Evolutionary conservation across 1,139 yeast genomes (phyloP).

Genomic region (Debaryomycetaceae sp.): DNA sequence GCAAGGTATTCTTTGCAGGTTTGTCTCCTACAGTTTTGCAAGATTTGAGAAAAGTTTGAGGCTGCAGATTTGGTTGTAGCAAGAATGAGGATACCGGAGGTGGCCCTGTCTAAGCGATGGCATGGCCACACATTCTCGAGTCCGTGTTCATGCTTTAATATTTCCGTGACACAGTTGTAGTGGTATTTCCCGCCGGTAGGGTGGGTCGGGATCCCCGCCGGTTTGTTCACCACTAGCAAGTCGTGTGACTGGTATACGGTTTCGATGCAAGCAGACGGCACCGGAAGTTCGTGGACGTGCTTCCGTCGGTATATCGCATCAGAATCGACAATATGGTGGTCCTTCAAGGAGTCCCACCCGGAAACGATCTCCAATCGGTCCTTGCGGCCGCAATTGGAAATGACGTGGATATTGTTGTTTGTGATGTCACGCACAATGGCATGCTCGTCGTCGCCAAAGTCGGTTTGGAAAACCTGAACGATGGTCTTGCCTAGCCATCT

Average conservation of each 20-base stretch:
- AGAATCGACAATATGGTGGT: constrained; percentile 25
- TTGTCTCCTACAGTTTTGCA: constrained; percentile 23
- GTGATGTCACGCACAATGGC: constrained; percentile 15
- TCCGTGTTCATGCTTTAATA: constrained; percentile 31
- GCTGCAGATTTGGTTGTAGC: constrained; percentile 41
- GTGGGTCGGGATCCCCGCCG: constrained; percentile 71
- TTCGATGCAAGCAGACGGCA: constrained; percentile 20
- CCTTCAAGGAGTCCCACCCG: constrained; percentile 14
- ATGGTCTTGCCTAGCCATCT: constrained; percentile 40
- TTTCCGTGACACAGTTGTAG: constrained; percentile 52
- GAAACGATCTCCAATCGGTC: constrained; percentile 9
- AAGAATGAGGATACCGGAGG: constrained; percentile 62
- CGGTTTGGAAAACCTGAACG: constrained; percentile 29
- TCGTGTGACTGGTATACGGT: constrained; percentile 38
- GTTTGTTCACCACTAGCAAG: constrained; percentile 56
- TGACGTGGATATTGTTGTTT: constrained; percentile 16
- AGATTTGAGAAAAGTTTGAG: constrained; percentile 27
- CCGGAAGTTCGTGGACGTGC: constrained; percentile 59
- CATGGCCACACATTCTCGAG: constrained; percentile 40
- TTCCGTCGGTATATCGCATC: constrained; percentile 37
- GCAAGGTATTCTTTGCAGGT: constrained; percentile 48
- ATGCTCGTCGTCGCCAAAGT: constrained; percentile 28
- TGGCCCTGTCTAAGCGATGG: constrained; percentile 61
- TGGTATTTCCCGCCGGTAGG: constrained; percentile 63
- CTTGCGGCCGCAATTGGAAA: constrained; percentile 16